phyloP scores from a whole-genome alignment of 1,284 basidiomycete genomes.

The Psilocybe mexicana region DNA sequence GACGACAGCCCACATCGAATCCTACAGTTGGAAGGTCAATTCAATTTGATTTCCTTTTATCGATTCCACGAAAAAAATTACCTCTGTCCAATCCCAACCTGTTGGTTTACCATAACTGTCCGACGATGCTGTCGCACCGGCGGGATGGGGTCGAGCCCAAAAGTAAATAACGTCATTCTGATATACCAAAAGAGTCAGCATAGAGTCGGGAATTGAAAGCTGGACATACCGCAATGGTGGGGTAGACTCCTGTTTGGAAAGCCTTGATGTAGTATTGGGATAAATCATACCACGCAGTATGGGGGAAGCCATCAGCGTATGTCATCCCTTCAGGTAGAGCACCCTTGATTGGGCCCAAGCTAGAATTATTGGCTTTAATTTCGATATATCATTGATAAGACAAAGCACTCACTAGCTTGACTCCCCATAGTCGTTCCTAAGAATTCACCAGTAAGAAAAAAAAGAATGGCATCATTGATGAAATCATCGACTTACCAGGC shows the following conservation, averaged over 20 bases:
- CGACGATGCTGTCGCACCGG: slow-evolving; percentile 39
- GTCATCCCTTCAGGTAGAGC: slow-evolving; percentile 35
- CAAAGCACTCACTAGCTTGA: slow-evolving; percentile 36
- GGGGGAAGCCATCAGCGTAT: slow-evolving; percentile 37
- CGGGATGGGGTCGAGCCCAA: slow-evolving; percentile 62
- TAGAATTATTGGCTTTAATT: slow-evolving; percentile 5
- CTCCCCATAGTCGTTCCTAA: slow-evolving; percentile 45
- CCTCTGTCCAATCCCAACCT: slow-evolving; percentile 44
- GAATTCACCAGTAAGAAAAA: too few species aligned
- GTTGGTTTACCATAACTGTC: slow-evolving; percentile 39
- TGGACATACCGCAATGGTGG: slow-evolving; percentile 44
- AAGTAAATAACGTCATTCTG: slow-evolving; percentile 59
- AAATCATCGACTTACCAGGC: slow-evolving; percentile 34
- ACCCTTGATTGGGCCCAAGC: slow-evolving; percentile 32
- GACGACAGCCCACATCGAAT: slow-evolving; percentile 51
- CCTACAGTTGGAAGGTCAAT: slow-evolving; percentile 25
- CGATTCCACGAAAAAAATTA: slow-evolving; percentile 10
- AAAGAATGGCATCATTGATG: not conserved
- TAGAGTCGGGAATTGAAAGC: not conserved
- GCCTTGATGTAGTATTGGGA: slow-evolving; percentile 57
- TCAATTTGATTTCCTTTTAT: not conserved
- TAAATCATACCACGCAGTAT: slow-evolving; percentile 46
- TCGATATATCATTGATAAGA: not conserved
- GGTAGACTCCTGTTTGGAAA: slow-evolving; percentile 67
- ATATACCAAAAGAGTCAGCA: not conserved